Base-by-base conservation (phyloP, 2,329 filamentous ascomycete genomes). In the Lecanicillium sp. region DNA sequence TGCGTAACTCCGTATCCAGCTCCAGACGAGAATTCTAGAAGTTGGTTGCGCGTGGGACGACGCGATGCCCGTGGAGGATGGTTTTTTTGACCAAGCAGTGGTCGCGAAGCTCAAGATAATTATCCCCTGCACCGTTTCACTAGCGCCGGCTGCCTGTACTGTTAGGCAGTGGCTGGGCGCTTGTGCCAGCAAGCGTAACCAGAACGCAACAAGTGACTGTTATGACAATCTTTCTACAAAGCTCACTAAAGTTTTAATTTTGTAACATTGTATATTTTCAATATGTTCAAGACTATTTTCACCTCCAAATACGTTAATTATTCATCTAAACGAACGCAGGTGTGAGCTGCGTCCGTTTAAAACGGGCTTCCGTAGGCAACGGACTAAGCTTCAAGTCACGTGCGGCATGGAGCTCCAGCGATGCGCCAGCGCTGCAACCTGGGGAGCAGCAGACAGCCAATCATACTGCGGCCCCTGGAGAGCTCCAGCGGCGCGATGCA, bases 401-500 rank as follows among this genome's bases (percentile, higher is more conserved):
- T 41, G 38, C 29, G 28, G 33, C 15, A 4, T 12, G 16, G 3
- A 15, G 14, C 9, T 20, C 38, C 32, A 20, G 32, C 13, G 33
- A 25, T 36, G 38, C 37, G 37, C 33, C 37, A 35, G 32, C 32
- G 22, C 18, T 36, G 29, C 38, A 40, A 36, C 33, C 33, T 35
- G 33, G 38, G 15, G 32, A 19, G 5, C 7, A 13, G 32, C 32
- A 19, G 5, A 15, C 16, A 33, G 14, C 56, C 54, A 57, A 59
- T 55, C 47, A 55, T 37, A 40, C 44, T 32, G 43, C 40, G 40
- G 11, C 38, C 32, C 41, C 40, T 33, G 16, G 30, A 20, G 32
- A 48, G 53, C 51, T 51, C 49, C 50, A 43, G 48, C 45, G 38
- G 36, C 22, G 35, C 16, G 15, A 16, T 33, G 22, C 38, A 20